phyloP scores from a whole-genome alignment of 257 asterid species.

The Dorcoceras hygrometricum region DNA sequence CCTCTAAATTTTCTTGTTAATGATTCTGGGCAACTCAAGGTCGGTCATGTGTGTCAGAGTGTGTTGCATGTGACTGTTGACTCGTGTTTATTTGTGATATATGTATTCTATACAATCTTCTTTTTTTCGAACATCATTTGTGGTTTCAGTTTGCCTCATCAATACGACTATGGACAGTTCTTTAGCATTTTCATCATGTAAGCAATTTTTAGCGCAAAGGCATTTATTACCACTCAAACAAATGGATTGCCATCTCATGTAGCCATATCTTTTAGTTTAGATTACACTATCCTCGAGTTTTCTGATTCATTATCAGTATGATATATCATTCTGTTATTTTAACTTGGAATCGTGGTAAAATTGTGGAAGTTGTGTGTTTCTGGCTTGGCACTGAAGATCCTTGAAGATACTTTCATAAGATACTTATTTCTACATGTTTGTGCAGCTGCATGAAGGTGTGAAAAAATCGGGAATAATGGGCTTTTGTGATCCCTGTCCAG shows the following conservation, averaged over 20 bases:
- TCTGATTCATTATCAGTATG: background rate
- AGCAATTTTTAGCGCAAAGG: background rate
- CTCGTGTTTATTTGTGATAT: background rate
- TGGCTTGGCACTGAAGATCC: background rate
- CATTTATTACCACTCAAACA: background rate
- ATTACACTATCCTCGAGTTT: background rate
- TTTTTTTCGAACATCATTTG: background rate
- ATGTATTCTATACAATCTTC: background rate
- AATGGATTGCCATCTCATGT: background rate
- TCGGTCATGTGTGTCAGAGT: slow-evolving; percentile 27
- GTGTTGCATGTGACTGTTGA: slow-evolving; percentile 12
- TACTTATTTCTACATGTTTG: slow-evolving; percentile 11
- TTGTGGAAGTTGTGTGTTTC: background rate
- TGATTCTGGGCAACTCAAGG: slow-evolving; percentile 88
- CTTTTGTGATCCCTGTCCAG: slow-evolving; percentile 98
- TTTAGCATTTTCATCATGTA: background rate
- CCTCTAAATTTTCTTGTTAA: slow-evolving; percentile 86
- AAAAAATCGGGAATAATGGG: slow-evolving; percentile 98
- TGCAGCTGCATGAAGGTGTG: slow-evolving; percentile 88
- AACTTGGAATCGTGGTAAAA: background rate
- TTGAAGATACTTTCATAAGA: background rate
- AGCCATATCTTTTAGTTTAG: background rate
- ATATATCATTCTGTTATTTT: background rate
- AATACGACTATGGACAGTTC: background rate
- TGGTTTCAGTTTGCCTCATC: background rate